Evolutionary conservation across 305 asterid genomes (phyloP).

Genomic region (Solanum hybrid): DNA sequence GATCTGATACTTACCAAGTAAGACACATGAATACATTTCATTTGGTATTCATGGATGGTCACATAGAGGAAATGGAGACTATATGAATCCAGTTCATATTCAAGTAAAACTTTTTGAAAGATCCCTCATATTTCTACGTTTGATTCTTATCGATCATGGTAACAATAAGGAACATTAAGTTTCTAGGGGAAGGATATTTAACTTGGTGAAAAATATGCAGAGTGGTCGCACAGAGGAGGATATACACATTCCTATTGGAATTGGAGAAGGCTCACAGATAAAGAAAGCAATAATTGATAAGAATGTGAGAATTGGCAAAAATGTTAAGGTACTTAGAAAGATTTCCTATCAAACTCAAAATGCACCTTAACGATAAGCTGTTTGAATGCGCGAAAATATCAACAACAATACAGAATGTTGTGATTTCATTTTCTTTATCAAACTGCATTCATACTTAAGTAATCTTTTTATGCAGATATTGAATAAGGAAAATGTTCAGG

Average conservation of each 20-base stretch:
- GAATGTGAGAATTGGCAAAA: constrained; percentile 69
- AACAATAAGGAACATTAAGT: constrained; percentile 20
- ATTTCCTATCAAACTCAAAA: neutral
- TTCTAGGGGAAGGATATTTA: neutral
- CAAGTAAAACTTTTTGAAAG: neutral
- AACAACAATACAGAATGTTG: neutral
- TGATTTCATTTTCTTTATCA: neutral
- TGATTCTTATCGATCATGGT: neutral
- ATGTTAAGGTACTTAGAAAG: constrained; percentile 44
- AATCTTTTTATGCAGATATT: constrained; percentile 41
- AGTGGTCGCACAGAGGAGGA: constrained; percentile 18
- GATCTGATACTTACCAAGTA: constrained; percentile 59
- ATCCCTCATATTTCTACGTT: neutral
- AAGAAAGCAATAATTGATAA: constrained; percentile 64
- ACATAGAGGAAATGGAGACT: neutral
- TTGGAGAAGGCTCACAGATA: constrained; percentile 58
- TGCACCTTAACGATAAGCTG: neutral
- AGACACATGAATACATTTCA: constrained; percentile 4
- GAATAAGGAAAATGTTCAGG: constrained; percentile 62
- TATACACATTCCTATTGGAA: constrained; percentile 43
- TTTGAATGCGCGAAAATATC: neutral
- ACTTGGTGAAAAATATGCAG: neutral
- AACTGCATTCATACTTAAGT: neutral
- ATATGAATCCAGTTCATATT: neutral
- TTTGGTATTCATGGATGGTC: neutral